A percentile compares a stretch with the other conserved stretches of the same genome.
Evolutionary conservation across 805 yeast species (phyloP).

Genomic region (Saccharomyces eubayanus): DNA sequence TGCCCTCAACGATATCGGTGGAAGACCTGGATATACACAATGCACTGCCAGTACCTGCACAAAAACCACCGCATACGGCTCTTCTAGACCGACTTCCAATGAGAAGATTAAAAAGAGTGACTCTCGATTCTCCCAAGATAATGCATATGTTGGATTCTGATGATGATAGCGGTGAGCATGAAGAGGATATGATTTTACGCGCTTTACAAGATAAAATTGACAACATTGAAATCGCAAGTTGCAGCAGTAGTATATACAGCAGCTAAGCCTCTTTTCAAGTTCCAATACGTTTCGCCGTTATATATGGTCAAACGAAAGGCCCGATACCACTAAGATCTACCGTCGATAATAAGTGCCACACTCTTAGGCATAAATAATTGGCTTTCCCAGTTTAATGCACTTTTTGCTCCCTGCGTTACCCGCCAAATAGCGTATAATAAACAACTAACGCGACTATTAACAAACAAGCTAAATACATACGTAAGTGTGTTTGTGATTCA

Average conservation of each 20-base stretch:
- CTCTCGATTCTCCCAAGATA: background rate
- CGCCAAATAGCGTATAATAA: background rate
- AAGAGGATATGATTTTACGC: constrained; percentile 2
- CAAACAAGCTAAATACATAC: background rate
- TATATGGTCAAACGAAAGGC: background rate
- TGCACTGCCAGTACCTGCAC: background rate
- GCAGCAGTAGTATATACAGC: constrained; percentile 10
- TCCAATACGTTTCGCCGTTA: background rate
- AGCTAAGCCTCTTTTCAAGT: background rate
- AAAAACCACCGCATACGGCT: background rate
- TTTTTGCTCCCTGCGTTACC: background rate
- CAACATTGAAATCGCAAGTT: constrained; percentile 3
- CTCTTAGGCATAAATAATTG: background rate
- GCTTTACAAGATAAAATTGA: constrained; percentile 13
- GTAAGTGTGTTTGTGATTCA: background rate
- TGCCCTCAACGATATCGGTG: constrained; percentile 1
- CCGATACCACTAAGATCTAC: background rate
- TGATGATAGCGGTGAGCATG: constrained; percentile 5
- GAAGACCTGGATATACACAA: background rate
- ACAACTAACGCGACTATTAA: background rate
- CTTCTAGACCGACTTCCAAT: background rate
- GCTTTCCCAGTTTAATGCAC: too few species aligned
- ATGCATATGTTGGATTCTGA: background rate
- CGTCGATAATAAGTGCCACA: background rate
- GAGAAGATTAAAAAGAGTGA: background rate